Evolutionary conservation across 75 land plant species (phyloP).

Genomic region (Cryptomeria japonica): DNA sequence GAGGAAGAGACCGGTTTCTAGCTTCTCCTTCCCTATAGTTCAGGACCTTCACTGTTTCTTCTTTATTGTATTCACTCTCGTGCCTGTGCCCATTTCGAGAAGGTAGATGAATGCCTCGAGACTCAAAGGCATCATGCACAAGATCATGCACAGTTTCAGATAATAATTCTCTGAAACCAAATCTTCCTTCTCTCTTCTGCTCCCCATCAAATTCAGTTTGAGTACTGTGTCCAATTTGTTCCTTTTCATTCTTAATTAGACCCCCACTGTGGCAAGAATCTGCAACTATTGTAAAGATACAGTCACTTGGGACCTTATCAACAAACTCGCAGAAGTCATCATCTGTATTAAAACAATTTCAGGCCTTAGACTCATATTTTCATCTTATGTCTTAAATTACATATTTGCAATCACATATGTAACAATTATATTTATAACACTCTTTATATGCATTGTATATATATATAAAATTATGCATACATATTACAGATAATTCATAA

Average conservation of each 20-base stretch:
- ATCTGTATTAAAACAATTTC: constrained; percentile 28
- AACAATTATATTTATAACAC: background rate
- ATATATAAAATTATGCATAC: background rate
- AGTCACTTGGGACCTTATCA: constrained; percentile 56
- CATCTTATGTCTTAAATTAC: background rate
- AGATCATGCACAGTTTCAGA: constrained; percentile 27
- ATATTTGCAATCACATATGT: background rate
- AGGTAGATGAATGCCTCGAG: constrained; percentile 14
- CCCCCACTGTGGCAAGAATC: constrained; percentile 99
- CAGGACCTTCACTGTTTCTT: background rate
- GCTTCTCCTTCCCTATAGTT: constrained; percentile 18
- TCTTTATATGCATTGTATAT: background rate
- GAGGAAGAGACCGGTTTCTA: constrained; percentile 73
- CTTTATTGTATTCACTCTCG: background rate
- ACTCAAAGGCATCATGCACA: background rate
- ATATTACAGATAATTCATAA: background rate
- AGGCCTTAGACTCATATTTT: background rate
- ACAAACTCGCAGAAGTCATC: constrained; percentile 67
- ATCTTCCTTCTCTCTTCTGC: constrained; percentile 13
- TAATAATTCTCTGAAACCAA: constrained; percentile 22
- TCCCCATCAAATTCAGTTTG: background rate
- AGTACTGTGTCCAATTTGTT: constrained; percentile 71
- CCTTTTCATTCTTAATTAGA: constrained; percentile 66
- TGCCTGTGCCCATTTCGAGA: constrained; percentile 6
- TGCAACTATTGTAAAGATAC: constrained; percentile 68